A percentile compares a stretch with the other conserved stretches of the same genome.
Evolutionary conservation across 2,329 filamentous ascomycete genomes (phyloP).

Genomic region (Leptographium wingfieldii): DNA sequence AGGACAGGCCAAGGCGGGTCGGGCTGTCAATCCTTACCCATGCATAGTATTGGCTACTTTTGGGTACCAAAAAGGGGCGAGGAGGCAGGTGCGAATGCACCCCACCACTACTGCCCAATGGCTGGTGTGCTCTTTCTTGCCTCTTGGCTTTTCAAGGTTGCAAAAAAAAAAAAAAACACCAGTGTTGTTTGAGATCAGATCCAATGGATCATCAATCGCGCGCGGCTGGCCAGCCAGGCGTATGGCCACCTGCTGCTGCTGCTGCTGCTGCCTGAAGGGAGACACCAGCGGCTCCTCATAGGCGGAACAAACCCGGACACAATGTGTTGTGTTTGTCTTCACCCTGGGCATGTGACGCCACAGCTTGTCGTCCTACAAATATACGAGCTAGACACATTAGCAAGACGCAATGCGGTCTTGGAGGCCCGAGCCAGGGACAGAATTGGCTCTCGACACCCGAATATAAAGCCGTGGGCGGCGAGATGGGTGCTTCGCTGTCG

Average conservation of each 20-base stretch:
- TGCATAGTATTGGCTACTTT: constrained; percentile 1
- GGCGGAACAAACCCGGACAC: no score
- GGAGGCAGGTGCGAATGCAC: not conserved
- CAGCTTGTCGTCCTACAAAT: not conserved
- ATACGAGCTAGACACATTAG: not conserved
- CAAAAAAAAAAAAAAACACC: not conserved
- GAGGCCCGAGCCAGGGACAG: not conserved
- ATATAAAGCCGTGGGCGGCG: not conserved
- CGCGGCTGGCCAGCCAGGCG: not conserved
- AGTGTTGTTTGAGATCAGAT: not conserved
- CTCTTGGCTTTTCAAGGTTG: not conserved
- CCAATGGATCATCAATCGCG: not conserved
- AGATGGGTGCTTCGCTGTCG: not conserved
- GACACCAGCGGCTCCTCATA: no score
- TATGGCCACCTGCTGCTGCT: not conserved
- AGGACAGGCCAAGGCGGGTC: constrained; percentile 5
- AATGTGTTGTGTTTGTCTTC: no score
- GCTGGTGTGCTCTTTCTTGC: not conserved
- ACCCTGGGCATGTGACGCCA: no score
- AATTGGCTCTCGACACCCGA: not conserved
- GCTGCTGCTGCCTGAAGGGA: no score
- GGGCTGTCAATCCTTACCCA: constrained; percentile 2
- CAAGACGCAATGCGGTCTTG: not conserved
- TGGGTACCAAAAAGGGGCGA: constrained; percentile 5
- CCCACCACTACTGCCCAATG: not conserved